A percentile compares a stretch with the other conserved stretches of the same genome.
Conservation (phyloP, 371 early-diverging fungal species). For the Encephalitozoon romaleae region DNA sequence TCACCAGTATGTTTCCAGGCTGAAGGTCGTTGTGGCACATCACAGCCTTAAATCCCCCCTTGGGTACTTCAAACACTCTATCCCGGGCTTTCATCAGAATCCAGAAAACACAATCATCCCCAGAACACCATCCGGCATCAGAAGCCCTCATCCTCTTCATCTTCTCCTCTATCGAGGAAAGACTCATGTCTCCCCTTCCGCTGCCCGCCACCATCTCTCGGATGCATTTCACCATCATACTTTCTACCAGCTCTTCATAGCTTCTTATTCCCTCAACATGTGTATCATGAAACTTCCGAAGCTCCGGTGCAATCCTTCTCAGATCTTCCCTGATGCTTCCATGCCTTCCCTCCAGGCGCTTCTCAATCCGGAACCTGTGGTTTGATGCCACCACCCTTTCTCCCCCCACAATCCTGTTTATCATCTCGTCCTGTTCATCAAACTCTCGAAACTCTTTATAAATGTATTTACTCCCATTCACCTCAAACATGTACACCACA, state of each 20-base stretch:
- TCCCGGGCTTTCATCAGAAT: background rate
- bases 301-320: background rate
- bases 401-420: background rate
- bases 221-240: background rate
- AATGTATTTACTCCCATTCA: background rate
- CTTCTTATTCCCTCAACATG: background rate
- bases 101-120: background rate
- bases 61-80: background rate
- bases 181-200: background rate
- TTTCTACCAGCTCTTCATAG: background rate
- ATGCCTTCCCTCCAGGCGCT: background rate
- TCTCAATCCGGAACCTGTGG: background rate
- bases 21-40: conserved; percentile 35
- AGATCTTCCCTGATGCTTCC: background rate
- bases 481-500: background rate
- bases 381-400: background rate
- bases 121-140: no score
- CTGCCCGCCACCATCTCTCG: background rate
- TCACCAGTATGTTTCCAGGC: conserved; percentile 22
- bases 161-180: no score
- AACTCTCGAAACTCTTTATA: background rate
- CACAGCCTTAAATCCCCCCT: background rate
- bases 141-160: background rate
- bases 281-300: background rate
- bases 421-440: background rate